Conservation (phyloP, 2,329 filamentous ascomycete species). For the Ceratocystis alfenasii region DNA sequence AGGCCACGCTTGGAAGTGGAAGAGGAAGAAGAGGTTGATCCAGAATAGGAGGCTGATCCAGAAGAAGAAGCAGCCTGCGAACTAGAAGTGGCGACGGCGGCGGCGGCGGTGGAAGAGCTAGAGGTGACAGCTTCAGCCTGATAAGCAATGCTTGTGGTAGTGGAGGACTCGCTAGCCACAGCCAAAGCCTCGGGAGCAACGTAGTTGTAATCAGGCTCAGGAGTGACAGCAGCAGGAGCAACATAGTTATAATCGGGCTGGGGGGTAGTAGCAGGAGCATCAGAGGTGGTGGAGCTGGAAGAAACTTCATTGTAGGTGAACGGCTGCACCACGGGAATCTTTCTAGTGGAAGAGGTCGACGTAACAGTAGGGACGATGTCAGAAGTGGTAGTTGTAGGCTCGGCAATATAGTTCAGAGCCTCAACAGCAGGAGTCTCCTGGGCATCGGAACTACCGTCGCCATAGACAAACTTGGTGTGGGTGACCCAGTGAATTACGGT, state of each 20-base stretch:
- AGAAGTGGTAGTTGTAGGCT: constrained; percentile 3
- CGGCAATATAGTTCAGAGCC: not conserved
- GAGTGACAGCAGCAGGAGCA: not conserved
- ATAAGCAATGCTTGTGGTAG: constrained; percentile 21
- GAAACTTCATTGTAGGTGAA: not conserved
- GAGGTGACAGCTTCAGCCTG: constrained; percentile 22
- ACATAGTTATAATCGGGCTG: not conserved
- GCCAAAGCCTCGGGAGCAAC: constrained; percentile 14
- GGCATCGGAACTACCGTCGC: constrained; percentile 12
- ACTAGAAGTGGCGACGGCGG: constrained; percentile 20
- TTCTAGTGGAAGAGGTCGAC: constrained; percentile 12
- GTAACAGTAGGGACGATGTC: not conserved
- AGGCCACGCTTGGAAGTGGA: constrained; percentile 50
- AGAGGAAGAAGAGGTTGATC: constrained; percentile 14
- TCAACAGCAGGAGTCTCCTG: constrained; percentile 8
- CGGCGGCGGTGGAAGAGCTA: constrained; percentile 19
- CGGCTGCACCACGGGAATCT: not conserved
- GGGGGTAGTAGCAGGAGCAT: not conserved
- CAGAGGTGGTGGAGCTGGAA: not conserved
- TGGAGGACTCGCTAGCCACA: constrained; percentile 23
- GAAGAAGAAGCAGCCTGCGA: constrained; percentile 23
- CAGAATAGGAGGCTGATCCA: constrained; percentile 20
- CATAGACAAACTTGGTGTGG: constrained; percentile 31
- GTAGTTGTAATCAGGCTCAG: not conserved
- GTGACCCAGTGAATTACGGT: constrained; percentile 34